Base-by-base conservation (phyloP, 1,284 basidiomycete species). In the Pascua sp. region DNA sequence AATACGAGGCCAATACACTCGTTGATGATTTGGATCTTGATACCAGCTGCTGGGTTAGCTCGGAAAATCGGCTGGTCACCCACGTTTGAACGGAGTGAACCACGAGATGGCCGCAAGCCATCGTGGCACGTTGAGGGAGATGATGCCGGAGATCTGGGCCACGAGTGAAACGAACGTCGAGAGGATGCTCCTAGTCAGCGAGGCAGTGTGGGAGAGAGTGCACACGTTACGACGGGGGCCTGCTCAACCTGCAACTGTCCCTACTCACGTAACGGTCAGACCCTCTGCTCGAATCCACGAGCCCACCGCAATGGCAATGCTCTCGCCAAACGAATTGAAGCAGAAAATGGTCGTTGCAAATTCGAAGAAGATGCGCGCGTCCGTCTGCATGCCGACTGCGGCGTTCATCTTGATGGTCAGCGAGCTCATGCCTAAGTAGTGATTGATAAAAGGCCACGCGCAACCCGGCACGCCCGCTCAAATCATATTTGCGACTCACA, bases 21-120 rank as follows among this genome's bases (percentile, higher is more conserved):
- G 66, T 81, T 80, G 71, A 80, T 80, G 49, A 79, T 69, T 43
- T 77, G 71, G 11, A 80, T 57, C 13, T 68, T 60, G 7, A 72
- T 71, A 12, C 75, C 72, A 24, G 59, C 65, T 32, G 24, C 24
- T 32, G 24, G 24, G 24, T 32, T 63, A 13, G 24, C 17, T 39
- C 24, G 24, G 15, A 32, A 13, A 42, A 15, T 41, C 24, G n/a
- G n/a, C 11, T 12, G 11, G 36, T 16, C 24, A 32, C 24, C 24
- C 24, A 32, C 24, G 24, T 63, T 75, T 75, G 39, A 68, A 50
- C 36, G 60, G 63, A 13, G 67, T 65, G 7, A 59, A 65, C 77
- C 77, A 79, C 15, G 71, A 72, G 15, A 78, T 67, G 7, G 56
- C 68, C 2, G 70, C 66, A 0, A 79, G 68, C 77, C 78, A 80